A percentile compares a stretch with the other conserved stretches of the same genome.
phyloP scores from a whole-genome alignment of 441 rosid genomes.

The Croton laevigatus region DNA sequence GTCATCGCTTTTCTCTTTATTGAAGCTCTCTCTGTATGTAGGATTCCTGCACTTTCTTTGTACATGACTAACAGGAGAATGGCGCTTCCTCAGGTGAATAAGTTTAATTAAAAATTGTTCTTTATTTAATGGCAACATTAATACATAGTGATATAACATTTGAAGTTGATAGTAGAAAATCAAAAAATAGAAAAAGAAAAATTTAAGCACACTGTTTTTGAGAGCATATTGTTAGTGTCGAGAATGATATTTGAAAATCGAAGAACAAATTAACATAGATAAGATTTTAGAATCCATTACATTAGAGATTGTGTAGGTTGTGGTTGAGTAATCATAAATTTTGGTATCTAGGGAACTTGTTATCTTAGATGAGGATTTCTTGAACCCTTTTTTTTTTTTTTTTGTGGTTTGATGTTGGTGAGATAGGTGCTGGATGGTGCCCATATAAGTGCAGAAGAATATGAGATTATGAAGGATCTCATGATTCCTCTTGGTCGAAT shows the following conservation, averaged over 20 bases:
- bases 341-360: background rate
- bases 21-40: constrained; percentile 71
- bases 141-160: too few species aligned
- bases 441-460: constrained; percentile 64
- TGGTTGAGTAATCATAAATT: background rate
- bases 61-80: constrained; percentile 47
- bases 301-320: background rate
- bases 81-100: constrained; percentile 55
- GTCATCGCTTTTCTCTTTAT: constrained; percentile 67
- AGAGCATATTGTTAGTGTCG: too few species aligned
- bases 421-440: constrained; percentile 65
- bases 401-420: constrained; percentile 2
- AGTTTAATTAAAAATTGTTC: background rate
- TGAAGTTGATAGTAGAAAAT: too few species aligned
- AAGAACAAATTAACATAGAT: too few species aligned
- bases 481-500: constrained; percentile 73
- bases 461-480: constrained; percentile 73
- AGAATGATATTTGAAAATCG: background rate
- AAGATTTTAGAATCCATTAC: background rate
- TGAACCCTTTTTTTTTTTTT: background rate
- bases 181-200: too few species aligned
- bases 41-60: constrained; percentile 57
- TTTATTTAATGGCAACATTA: too few species aligned
- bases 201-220: too few species aligned
- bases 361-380: background rate